Conservation (phyloP, 2,329 filamentous ascomycete genomes). For the Fonsecaea erecta region DNA sequence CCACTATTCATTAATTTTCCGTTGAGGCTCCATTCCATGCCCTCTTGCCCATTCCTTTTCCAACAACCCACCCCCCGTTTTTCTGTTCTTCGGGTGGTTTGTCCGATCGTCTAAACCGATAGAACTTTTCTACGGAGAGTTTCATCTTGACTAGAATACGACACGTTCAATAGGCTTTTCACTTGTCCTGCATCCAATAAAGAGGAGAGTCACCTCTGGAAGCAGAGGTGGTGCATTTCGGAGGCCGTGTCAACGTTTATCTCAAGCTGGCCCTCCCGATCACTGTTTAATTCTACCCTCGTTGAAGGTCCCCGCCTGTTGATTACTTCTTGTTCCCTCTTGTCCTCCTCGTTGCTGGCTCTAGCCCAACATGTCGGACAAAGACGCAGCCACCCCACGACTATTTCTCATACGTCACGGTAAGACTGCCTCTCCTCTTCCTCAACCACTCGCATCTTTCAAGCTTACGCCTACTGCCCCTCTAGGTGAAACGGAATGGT, state of each 20-base stretch:
- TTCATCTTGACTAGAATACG: neutral
- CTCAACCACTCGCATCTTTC: neutral
- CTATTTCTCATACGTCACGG: conserved; percentile 37
- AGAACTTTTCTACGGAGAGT: neutral
- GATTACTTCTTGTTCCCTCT: too few relatives aligned
- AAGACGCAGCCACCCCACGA: conserved; percentile 35
- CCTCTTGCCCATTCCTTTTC: too few relatives aligned
- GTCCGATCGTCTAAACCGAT: neutral
- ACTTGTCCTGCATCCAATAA: too few relatives aligned
- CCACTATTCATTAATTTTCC: neutral
- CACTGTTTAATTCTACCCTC: too few relatives aligned
- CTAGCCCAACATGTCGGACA: conserved; percentile 35
- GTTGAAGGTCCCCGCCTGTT: too few relatives aligned
- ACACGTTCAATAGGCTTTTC: neutral
- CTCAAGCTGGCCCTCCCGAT: too few relatives aligned
- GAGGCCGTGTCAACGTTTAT: too few relatives aligned
- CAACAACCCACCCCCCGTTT: neutral
- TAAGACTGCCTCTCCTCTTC: conserved; percentile 17
- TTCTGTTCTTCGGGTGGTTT: neutral
- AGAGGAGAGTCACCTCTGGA: too few relatives aligned
- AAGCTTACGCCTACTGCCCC: conserved; percentile 1
- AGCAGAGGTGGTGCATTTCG: too few relatives aligned
- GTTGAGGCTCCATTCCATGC: neutral
- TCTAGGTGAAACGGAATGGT: conserved; percentile 54
- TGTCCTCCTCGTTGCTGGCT: neutral